A percentile compares a stretch with the other conserved stretches of the same genome.
phyloP scores from a whole-genome alignment of 805 yeast species.

The Wickerhamiella lipophila region DNA sequence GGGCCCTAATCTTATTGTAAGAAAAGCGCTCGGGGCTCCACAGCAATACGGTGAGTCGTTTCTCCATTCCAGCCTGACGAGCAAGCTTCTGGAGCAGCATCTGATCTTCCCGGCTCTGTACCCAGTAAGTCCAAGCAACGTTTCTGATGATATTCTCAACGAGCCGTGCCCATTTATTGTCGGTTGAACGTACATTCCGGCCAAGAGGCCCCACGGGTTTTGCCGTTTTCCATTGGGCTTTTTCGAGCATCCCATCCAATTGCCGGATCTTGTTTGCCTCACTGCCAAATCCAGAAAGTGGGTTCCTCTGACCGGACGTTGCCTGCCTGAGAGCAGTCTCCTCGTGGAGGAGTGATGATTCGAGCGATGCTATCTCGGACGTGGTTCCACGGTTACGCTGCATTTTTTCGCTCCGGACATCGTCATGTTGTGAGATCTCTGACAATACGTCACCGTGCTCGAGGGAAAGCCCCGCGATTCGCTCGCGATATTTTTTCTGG shows the following conservation, averaged over 20 bases:
- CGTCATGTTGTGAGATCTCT: not conserved
- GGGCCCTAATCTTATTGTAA: slow-evolving; percentile 37
- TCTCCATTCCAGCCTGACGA: slow-evolving; percentile 18
- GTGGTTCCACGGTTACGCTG: not conserved
- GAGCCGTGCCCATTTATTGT: slow-evolving; percentile 44
- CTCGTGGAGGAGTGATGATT: not conserved
- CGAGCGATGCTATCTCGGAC: not conserved
- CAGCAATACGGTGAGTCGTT: slow-evolving; percentile 34
- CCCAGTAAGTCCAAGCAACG: slow-evolving; percentile 37
- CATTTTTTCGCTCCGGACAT: not conserved
- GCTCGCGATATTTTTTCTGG: not conserved
- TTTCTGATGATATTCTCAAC: slow-evolving; percentile 40
- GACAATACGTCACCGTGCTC: too few species aligned
- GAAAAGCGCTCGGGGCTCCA: slow-evolving; percentile 48
- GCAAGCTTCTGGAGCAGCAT: slow-evolving; percentile 21
- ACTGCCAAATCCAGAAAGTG: slow-evolving; percentile 1
- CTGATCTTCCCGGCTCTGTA: slow-evolving; percentile 50
- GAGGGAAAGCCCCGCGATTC: too few species aligned
- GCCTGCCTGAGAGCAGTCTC: not conserved
- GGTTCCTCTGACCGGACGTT: not conserved
- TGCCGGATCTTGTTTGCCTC: not conserved
- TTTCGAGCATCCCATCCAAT: slow-evolving; percentile 8
- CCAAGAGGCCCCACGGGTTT: slow-evolving; percentile 80
- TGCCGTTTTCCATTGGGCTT: slow-evolving; percentile 21
- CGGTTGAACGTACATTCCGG: slow-evolving; percentile 30